Percentiles rank a stretch among this genome's conserved stretches.
phyloP scores from a whole-genome alignment of 2,329 filamentous ascomycete species.

The Sporothrix sp. region DNA sequence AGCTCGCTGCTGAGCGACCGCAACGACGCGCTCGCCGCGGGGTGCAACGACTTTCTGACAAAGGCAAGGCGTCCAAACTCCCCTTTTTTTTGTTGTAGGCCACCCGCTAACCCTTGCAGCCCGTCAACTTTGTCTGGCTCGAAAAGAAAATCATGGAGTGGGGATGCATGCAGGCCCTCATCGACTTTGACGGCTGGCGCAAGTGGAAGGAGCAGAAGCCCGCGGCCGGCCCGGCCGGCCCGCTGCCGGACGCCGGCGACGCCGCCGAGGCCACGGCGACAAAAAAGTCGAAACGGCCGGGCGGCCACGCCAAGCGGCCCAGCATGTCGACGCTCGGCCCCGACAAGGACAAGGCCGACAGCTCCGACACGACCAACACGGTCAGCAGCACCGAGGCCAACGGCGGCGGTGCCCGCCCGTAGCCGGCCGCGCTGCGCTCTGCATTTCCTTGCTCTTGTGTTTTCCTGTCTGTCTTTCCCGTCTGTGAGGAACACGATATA shows the following conservation, averaged over 20 bases:
- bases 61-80: slow-evolving; percentile 57
- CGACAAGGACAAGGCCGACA: slow-evolving; percentile 1
- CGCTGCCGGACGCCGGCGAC: neutral
- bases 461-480: neutral
- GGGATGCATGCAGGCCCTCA: slow-evolving; percentile 98
- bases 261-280: neutral
- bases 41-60: slow-evolving; percentile 96
- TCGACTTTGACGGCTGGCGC: slow-evolving; percentile 96
- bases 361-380: slow-evolving; percentile 5
- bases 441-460: neutral
- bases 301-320: slow-evolving; percentile 8
- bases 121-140: slow-evolving; percentile 95
- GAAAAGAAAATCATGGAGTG: slow-evolving; percentile 98
- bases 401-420: neutral
- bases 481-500: slow-evolving; percentile 2
- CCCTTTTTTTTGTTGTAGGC: neutral
- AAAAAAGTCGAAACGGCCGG: neutral
- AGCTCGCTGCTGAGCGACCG: slow-evolving; percentile 91
- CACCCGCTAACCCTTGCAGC: slow-evolving; percentile 39
- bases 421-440: neutral
- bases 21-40: slow-evolving; percentile 86
- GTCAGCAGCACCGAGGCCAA: slow-evolving; percentile 4
- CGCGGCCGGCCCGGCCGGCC: neutral
- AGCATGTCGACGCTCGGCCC: neutral
- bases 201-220: slow-evolving; percentile 81